Evolutionary conservation across 805 yeast species (phyloP).

Genomic region (Candida awuae): DNA sequence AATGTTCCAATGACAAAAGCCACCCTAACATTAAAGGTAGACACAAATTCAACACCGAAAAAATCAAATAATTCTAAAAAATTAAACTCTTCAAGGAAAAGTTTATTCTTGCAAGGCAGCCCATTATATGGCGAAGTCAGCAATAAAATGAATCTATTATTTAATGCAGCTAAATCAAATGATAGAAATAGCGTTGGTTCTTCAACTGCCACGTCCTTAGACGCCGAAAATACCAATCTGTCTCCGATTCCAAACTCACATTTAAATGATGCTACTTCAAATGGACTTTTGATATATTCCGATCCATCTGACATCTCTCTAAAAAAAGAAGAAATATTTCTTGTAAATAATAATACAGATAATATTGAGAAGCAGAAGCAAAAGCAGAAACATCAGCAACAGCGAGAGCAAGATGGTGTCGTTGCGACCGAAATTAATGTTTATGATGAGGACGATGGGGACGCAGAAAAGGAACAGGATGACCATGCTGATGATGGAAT

Average conservation of each 20-base stretch:
- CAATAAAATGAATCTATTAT: constrained; percentile 10
- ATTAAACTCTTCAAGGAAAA: constrained; percentile 4
- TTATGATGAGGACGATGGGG: neutral
- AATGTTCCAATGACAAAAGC: too few relatives aligned
- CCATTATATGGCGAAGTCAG: constrained; percentile 15
- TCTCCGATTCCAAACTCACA: neutral
- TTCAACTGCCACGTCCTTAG: neutral
- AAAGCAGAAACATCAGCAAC: too few relatives aligned
- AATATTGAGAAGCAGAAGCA: too few relatives aligned
- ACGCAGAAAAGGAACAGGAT: too few relatives aligned
- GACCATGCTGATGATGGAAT: constrained; percentile 9
- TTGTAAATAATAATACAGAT: too few relatives aligned
- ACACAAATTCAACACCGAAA: constrained; percentile 1
- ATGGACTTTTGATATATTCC: too few relatives aligned
- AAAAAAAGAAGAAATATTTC: too few relatives aligned
- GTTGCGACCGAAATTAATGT: neutral
- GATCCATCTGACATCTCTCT: too few relatives aligned
- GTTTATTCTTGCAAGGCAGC: constrained; percentile 7
- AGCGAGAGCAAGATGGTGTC: neutral
- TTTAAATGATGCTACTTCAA: too few relatives aligned
- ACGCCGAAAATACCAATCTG: too few relatives aligned
- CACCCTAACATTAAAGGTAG: neutral
- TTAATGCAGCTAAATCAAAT: constrained; percentile 5
- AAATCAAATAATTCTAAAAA: constrained; percentile 3
- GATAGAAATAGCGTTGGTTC: neutral